phyloP scores from a whole-genome alignment of 306 rosid genomes.

The Sophora flavescens region DNA sequence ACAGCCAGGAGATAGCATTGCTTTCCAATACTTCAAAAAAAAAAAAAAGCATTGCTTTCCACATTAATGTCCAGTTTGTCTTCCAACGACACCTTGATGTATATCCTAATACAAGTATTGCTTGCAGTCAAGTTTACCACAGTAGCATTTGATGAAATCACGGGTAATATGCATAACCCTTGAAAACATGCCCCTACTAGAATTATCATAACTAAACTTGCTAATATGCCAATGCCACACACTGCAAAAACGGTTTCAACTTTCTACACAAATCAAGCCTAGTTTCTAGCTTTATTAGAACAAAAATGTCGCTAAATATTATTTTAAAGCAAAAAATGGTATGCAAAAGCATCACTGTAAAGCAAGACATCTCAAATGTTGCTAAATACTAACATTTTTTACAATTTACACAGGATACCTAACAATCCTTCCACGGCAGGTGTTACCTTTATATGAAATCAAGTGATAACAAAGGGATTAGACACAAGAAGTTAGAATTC shows the following conservation, averaged over 20 bases:
- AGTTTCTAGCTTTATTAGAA: slow-evolving; percentile 9
- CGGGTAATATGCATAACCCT: neutral
- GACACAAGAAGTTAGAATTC: neutral
- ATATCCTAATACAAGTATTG: neutral
- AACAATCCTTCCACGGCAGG: slow-evolving; percentile 6
- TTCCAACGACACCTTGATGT: slow-evolving; percentile 19
- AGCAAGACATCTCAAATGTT: no score
- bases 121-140: neutral
- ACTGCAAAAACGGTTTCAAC: neutral
- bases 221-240: neutral
- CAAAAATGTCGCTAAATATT: neutral
- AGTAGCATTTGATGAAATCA: neutral
- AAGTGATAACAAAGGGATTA: neutral
- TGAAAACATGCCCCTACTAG: neutral
- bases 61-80: slow-evolving; percentile 2
- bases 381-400: slow-evolving; percentile 7
- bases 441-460: slow-evolving; percentile 1
- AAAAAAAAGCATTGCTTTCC: slow-evolving; percentile 36
- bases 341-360: no score
- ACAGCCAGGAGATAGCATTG: slow-evolving; percentile 16
- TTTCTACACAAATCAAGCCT: neutral
- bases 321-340: no score
- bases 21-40: no score
- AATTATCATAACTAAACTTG: neutral
- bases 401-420: neutral